phyloP scores from a whole-genome alignment of 768 basidiomycete genomes.

The Psilocybe sp. region DNA sequence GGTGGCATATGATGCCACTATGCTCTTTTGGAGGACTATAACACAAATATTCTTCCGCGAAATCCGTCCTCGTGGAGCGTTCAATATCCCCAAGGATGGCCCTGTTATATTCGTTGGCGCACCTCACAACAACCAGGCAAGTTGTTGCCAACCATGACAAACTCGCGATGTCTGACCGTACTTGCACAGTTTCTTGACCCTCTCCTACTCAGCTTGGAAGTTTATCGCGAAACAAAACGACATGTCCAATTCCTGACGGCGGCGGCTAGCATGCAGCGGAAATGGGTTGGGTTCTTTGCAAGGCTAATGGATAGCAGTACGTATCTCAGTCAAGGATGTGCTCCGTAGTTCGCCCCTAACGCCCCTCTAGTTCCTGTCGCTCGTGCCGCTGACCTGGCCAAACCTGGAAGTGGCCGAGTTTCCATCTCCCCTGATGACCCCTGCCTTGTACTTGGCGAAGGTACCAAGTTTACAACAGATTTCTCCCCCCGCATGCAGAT shows the following conservation, averaged over 20 bases:
- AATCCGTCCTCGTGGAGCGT: slow-evolving; percentile 89
- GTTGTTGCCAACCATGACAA: slow-evolving; percentile 8
- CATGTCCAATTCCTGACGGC: slow-evolving; percentile 87
- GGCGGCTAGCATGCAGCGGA: slow-evolving; percentile 82
- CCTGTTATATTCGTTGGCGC: slow-evolving; percentile 92
- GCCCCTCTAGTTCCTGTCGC: slow-evolving; percentile 78
- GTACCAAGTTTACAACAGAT: slow-evolving; percentile 73
- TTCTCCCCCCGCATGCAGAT: slow-evolving; percentile 81
- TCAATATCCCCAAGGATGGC: slow-evolving; percentile 88
- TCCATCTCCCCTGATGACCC: slow-evolving; percentile 74
- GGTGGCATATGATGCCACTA: slow-evolving; percentile 64
- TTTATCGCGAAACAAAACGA: slow-evolving; percentile 78
- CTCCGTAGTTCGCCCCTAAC: background rate
- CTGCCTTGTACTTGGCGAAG: slow-evolving; percentile 76
- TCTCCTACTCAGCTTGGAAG: slow-evolving; percentile 78
- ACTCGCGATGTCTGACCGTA: background rate
- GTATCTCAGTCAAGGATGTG: slow-evolving; percentile 16
- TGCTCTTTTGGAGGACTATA: slow-evolving; percentile 82
- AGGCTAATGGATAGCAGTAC: slow-evolving; percentile 86
- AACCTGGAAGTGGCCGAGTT: slow-evolving; percentile 70
- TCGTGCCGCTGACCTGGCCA: slow-evolving; percentile 86
- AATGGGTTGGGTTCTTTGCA: slow-evolving; percentile 77
- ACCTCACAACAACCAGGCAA: slow-evolving; percentile 88
- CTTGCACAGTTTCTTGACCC: slow-evolving; percentile 83
- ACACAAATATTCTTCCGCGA: slow-evolving; percentile 97